These are phyloP conservation scores for Gossypium davidsonii DNA, from an alignment of 441 rosid species.

Conservation along the genomic window DNA sequence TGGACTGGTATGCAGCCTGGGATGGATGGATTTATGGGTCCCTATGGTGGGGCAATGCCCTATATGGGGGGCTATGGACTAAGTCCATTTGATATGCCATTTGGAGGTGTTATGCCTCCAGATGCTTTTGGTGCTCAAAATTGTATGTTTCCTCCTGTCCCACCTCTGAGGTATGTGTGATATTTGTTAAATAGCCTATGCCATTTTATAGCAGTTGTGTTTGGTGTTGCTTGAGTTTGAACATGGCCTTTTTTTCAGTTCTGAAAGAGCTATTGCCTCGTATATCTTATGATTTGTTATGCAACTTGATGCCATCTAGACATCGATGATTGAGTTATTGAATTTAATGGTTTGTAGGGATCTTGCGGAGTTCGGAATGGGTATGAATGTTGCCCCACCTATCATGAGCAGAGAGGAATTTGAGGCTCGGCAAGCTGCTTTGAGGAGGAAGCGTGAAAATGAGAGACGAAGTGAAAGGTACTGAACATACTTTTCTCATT, in stretches of 20 bases:
- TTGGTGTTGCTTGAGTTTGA: not conserved
- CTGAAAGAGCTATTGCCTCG: not conserved
- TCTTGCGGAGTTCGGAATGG: constrained; percentile 74
- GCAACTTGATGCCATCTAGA: not conserved
- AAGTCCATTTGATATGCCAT: constrained; percentile 61
- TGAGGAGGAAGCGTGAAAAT: constrained; percentile 77
- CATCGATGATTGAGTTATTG: not conserved
- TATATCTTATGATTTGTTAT: not conserved
- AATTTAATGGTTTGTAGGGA: constrained; percentile 43
- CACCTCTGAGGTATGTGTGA: constrained; percentile 50
- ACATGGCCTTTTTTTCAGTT: not conserved
- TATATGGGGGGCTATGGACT: constrained; percentile 69
- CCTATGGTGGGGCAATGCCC: constrained; percentile 64
- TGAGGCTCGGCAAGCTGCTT: constrained; percentile 84
- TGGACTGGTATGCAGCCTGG: constrained; percentile 86
- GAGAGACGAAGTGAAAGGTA: constrained; percentile 84
- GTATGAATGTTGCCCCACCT: constrained; percentile 66
- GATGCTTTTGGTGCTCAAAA: constrained; percentile 59
- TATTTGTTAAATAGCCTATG: not conserved
- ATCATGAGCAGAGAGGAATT: constrained; percentile 89
- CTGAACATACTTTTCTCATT: not conserved
- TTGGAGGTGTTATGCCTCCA: constrained; percentile 53
- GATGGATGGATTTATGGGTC: constrained; percentile 67
- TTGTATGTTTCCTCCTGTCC: constrained; percentile 55
- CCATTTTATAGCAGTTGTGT: not conserved